Evolutionary conservation across 805 yeast species (phyloP).

Genomic region (Saccharomycopsis sp.): DNA sequence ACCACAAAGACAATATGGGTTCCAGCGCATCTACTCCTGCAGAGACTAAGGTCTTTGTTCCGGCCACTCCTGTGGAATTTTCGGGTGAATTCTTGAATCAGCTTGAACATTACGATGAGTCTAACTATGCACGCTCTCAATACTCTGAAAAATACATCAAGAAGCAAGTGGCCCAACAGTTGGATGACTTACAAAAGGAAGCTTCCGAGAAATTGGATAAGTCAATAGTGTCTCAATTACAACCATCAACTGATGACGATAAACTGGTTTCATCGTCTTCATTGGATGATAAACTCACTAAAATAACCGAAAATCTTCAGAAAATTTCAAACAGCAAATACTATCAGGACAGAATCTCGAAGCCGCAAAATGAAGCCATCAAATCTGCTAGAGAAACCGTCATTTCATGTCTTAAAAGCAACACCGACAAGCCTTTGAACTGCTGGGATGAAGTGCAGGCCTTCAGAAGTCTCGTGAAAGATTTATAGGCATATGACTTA

Average conservation of each 20-base stretch:
- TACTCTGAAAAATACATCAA: conserved; percentile 60
- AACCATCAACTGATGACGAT: conserved; percentile 30
- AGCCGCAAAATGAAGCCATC: conserved; percentile 34
- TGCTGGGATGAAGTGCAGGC: conserved; percentile 77
- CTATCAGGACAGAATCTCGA: conserved; percentile 18
- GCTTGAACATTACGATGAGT: conserved; percentile 55
- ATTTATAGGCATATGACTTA: conserved; percentile 33
- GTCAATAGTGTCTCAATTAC: conserved; percentile 38
- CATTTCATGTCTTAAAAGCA: conserved; percentile 53
- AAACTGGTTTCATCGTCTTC: conserved; percentile 27
- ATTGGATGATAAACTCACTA: conserved; percentile 37
- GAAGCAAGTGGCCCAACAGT: conserved; percentile 53
- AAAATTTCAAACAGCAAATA: conserved; percentile 27
- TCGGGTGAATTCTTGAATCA: conserved; percentile 57
- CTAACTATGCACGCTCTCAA: conserved; percentile 67
- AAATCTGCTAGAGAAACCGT: conserved; percentile 44
- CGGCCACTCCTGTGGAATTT: conserved; percentile 62
- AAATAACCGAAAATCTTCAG: conserved; percentile 31
- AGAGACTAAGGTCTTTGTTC: conserved; percentile 60
- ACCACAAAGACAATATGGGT: conserved; percentile 39
- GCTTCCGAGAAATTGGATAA: conserved; percentile 46
- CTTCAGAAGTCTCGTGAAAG: conserved; percentile 54
- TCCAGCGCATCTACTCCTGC: conserved; percentile 50
- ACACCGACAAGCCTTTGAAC: conserved; percentile 60
- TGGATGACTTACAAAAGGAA: conserved; percentile 47